Conservation (phyloP, 805 yeast species). For the Maudiozyma turicensis region DNA sequence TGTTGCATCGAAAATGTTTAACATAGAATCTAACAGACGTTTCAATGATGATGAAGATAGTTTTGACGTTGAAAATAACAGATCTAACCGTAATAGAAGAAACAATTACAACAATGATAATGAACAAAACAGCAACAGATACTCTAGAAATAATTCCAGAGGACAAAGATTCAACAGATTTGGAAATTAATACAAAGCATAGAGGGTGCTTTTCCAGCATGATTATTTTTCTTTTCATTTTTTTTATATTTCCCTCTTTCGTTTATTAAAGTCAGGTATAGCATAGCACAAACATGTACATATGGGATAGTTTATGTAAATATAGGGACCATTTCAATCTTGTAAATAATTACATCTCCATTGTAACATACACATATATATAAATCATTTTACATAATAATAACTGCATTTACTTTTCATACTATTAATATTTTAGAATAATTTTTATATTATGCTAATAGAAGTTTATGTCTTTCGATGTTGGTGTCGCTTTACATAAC, state of each 20-base stretch:
- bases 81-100: background rate
- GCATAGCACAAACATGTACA: too few relatives aligned
- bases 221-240: too few relatives aligned
- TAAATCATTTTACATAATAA: background rate
- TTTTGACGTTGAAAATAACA: background rate
- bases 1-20: constrained; percentile 17
- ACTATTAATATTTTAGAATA: too few relatives aligned
- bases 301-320: too few relatives aligned
- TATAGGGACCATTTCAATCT: background rate
- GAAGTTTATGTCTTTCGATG: too few relatives aligned
- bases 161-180: background rate
- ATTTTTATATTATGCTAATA: too few relatives aligned
- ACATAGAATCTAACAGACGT: constrained; percentile 2
- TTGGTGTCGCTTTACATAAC: too few relatives aligned
- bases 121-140: background rate
- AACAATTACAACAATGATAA: background rate
- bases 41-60: background rate
- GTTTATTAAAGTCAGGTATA: too few relatives aligned
- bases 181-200: background rate
- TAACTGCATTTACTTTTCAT: background rate
- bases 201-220: too few relatives aligned
- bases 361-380: background rate
- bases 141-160: background rate
- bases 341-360: background rate
- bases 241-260: too few relatives aligned